phyloP scores from a whole-genome alignment of 2,329 filamentous ascomycete genomes.

The Ilyonectria destructans region DNA sequence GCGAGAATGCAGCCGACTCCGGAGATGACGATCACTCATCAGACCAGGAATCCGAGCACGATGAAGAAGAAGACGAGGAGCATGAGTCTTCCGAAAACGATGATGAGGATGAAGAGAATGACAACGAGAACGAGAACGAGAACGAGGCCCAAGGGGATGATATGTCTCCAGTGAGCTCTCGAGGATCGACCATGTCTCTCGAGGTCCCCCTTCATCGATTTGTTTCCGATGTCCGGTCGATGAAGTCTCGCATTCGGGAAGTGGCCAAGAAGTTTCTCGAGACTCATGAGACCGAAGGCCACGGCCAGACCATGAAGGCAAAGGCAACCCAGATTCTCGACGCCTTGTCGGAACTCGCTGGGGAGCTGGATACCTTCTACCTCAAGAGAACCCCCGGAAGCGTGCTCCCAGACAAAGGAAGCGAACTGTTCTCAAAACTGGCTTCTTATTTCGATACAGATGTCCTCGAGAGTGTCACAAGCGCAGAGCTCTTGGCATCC shows the following conservation, averaged over 20 bases:
- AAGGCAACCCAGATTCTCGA: slow-evolving; percentile 85
- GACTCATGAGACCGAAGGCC: slow-evolving; percentile 83
- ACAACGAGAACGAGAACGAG: slow-evolving; percentile 67
- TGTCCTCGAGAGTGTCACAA: slow-evolving; percentile 93
- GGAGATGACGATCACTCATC: slow-evolving; percentile 50
- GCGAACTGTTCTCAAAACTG: slow-evolving; percentile 80
- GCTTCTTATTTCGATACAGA: slow-evolving; percentile 91
- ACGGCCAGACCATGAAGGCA: slow-evolving; percentile 80
- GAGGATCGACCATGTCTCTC: slow-evolving; percentile 76
- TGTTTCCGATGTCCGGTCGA: slow-evolving; percentile 67
- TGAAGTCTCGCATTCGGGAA: slow-evolving; percentile 78
- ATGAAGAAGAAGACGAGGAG: slow-evolving; percentile 56
- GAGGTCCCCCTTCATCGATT: slow-evolving; percentile 69
- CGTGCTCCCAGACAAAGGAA: slow-evolving; percentile 67
- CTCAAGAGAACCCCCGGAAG: slow-evolving; percentile 67
- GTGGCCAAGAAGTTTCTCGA: slow-evolving; percentile 89
- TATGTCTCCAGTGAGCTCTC: slow-evolving; percentile 77
- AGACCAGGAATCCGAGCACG: slow-evolving; percentile 50
- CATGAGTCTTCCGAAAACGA: slow-evolving; percentile 56
- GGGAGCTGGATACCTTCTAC: slow-evolving; percentile 82
- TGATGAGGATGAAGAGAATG: slow-evolving; percentile 68
- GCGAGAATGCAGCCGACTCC: slow-evolving; percentile 51
- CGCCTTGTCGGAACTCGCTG: slow-evolving; percentile 80
- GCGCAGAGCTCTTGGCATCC: slow-evolving; percentile 92
- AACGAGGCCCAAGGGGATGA: slow-evolving; percentile 68